Percentiles rank a stretch among this genome's conserved stretches.
These are phyloP conservation scores for Chlamydomonas applanata DNA, from an alignment of 139 green algal genomes.

Conservation along the genomic window DNA sequence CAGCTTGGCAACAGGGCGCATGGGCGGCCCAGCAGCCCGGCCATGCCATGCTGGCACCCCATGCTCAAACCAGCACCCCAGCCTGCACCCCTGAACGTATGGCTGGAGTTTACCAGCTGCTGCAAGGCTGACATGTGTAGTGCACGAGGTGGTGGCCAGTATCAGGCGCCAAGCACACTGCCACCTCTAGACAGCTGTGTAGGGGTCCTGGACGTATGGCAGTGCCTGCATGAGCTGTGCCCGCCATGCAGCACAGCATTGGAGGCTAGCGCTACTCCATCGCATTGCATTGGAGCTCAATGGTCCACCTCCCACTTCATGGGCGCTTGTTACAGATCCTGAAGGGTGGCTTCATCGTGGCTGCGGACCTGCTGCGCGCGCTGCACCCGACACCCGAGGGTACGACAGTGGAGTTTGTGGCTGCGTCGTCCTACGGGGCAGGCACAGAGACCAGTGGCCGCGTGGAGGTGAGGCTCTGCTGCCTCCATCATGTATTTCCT, in stretches of 20 bases:
- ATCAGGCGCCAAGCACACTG: neutral
- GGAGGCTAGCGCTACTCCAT: too few relatives aligned
- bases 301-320: neutral
- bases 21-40: too few relatives aligned
- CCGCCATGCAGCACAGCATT: too few relatives aligned
- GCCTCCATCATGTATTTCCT: neutral
- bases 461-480: neutral
- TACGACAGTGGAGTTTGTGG: conserved; percentile 22
- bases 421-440: conserved; percentile 15
- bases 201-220: neutral
- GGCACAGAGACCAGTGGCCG: conserved; percentile 23
- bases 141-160: neutral
- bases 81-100: too few relatives aligned
- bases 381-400: conserved; percentile 16
- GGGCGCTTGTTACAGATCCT: neutral
- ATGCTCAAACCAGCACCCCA: too few relatives aligned
- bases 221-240: too few relatives aligned
- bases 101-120: too few relatives aligned
- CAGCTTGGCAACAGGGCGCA: too few relatives aligned
- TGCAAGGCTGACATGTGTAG: too few relatives aligned
- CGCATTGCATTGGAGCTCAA: too few relatives aligned
- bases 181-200: neutral
- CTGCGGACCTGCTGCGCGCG: conserved; percentile 22
- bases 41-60: too few relatives aligned
- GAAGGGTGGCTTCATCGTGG: conserved; percentile 27